These are phyloP conservation scores for Tricholoma furcatifolium DNA, from an alignment of 768 basidiomycete species.

Conservation along the genomic window DNA sequence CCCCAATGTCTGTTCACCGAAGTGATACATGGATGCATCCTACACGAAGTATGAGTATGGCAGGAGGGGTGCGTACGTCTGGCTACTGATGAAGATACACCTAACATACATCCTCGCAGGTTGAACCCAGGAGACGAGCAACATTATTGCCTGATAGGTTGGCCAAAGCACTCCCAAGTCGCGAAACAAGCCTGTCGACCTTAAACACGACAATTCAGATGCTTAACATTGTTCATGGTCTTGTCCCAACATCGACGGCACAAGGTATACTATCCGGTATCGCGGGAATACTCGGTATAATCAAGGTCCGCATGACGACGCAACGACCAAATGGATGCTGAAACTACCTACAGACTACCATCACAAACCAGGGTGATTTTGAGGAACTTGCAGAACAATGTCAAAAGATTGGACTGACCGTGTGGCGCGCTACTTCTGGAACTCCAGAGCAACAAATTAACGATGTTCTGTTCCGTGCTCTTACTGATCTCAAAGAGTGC, in stretches of 20 bases:
- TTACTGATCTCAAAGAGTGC: conserved; percentile 5
- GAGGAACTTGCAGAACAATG: no score
- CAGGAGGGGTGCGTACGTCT: no score
- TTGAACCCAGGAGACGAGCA: background rate
- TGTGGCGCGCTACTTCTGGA: conserved; percentile 7
- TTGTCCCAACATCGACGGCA: background rate
- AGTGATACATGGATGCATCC: no score
- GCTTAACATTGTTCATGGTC: background rate
- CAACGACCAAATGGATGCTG: background rate
- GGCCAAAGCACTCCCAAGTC: no score
- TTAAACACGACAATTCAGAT: no score
- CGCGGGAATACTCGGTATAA: conserved; percentile 6
- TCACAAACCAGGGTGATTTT: conserved; percentile 9
- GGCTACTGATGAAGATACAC: no score
- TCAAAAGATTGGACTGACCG: conserved; percentile 5
- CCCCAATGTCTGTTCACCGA: no score
- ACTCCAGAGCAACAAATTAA: no score
- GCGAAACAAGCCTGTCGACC: no score
- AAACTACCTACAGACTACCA: background rate
- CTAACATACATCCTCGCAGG: no score
- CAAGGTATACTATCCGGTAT: conserved; percentile 7
- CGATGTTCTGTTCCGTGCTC: background rate
- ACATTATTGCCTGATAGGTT: background rate
- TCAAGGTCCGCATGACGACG: conserved; percentile 1
- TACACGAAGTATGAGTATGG: no score